Evolutionary conservation across 768 basidiomycete genomes (phyloP), one percentile per base, ranked within the genome.

Genomic region (Leccinum variicolor): DNA sequence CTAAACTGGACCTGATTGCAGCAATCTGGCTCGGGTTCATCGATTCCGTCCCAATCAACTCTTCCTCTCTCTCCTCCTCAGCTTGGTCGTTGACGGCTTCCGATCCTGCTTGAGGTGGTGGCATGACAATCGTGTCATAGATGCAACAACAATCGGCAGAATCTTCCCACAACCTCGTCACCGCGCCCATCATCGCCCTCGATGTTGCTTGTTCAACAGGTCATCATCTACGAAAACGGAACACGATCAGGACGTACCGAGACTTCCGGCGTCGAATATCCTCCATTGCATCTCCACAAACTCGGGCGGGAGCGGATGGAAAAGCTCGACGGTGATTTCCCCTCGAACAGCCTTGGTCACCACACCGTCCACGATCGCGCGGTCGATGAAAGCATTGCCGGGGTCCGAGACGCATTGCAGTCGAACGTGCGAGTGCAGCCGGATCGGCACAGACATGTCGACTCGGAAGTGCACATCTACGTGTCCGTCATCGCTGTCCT

Each of bases 351-450:
- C 77, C 51, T 80, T 75, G 13, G 77, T 70, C n/a, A 86, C 84
- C n/a, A 85, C 65, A 0, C 83, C 86, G 61, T 87, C 86, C 33
- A 86, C 62, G 7, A 85, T 74, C 0, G 78, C 74, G 0, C 75
- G 66, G 21, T 76, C 72, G 6, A 79, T 65, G 73, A 76, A 79
- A 21, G 75, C 73, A 55, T 84, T 82, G 25, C 81, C 77, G 0
- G 82, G 75, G 55, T 79, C 78, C 1, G 84, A 85, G 0, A 81
- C 77, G 6, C 84, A 81, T 62, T 82, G 81, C 4, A 88, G 69
- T 15, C 86, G 79, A 29, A 87, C 81, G 68, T 87, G 86, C 6
- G 82, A 86, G 62, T 86, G 84, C n/a, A 87, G 70, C 2, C 85
- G 75, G 29, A 85, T 75, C 5, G 77, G 55, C 3, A 74, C 77